These are phyloP conservation scores for Ceratobasidium sp. DNA, from an alignment of 1,284 basidiomycete species.

Conservation along the genomic window DNA sequence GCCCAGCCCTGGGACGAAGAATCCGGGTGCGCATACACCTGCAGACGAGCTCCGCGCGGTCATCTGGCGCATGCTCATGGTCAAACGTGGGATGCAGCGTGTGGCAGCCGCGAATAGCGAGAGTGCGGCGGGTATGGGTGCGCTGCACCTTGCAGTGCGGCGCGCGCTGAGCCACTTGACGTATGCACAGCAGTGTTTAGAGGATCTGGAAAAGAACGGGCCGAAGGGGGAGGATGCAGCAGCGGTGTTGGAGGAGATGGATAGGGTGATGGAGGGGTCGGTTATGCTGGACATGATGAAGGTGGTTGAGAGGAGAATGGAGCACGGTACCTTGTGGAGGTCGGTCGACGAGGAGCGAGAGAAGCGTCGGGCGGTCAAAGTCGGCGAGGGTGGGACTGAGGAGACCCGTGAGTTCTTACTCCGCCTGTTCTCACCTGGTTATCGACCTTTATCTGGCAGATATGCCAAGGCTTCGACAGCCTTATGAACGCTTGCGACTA, in stretches of 20 bases:
- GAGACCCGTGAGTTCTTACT: not conserved
- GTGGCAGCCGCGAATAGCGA: not conserved
- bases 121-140: not conserved
- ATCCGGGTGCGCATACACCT: not conserved
- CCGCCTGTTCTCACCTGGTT: not conserved
- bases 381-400: not conserved
- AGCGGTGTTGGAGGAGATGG: slow-evolving; percentile 20
- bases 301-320: not conserved
- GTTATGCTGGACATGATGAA: slow-evolving; percentile 18
- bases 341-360: slow-evolving; percentile 9
- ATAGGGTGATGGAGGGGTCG: not conserved
- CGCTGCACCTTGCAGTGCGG: not conserved
- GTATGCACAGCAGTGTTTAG: slow-evolving; percentile 26
- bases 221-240: not conserved
- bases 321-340: slow-evolving; percentile 9
- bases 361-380: not conserved
- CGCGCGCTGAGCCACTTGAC: not conserved
- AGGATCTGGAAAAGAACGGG: slow-evolving; percentile 17
- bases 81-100: slow-evolving; percentile 28
- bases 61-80: slow-evolving; percentile 29
- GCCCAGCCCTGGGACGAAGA: not conserved
- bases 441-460: not conserved
- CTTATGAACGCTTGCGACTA: not conserved
- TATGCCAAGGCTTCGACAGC: slow-evolving; percentile 1
- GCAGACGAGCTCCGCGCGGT: slow-evolving; percentile 15